A percentile compares a stretch with the other conserved stretches of the same genome.
Conservation (phyloP, 2,329 filamentous ascomycete species). For the Leptodontidium sp. region DNA sequence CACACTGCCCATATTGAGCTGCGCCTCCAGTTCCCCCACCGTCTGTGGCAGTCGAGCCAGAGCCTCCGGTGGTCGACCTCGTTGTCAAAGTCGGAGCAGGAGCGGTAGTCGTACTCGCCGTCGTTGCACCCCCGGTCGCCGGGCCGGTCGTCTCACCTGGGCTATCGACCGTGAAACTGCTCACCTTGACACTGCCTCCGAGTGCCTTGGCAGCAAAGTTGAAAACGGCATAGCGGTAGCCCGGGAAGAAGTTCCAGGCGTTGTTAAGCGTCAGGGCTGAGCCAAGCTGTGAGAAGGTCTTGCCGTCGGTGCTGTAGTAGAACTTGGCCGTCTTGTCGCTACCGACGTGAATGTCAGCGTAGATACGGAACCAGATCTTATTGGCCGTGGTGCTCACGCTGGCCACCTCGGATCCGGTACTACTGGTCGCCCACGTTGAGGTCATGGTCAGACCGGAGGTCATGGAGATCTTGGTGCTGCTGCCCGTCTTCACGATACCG, state of each 20-base stretch:
- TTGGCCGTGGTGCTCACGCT: conserved; percentile 33
- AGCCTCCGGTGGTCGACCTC: not conserved
- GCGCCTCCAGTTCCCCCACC: not conserved
- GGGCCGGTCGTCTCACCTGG: not conserved
- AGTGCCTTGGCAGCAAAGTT: conserved; percentile 56
- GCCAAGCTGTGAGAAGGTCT: conserved; percentile 46
- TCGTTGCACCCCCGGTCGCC: not conserved
- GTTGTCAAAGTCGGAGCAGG: not conserved
- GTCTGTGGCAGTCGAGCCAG: too few species aligned
- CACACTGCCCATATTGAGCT: not conserved
- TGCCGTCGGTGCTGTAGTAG: conserved; percentile 55
- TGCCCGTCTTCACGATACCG: conserved; percentile 53
- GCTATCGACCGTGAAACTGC: conserved; percentile 16
- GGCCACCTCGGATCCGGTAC: conserved; percentile 44
- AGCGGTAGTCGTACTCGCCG: not conserved
- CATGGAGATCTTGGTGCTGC: conserved; percentile 43
- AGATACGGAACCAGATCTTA: conserved; percentile 50
- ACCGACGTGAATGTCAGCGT: conserved; percentile 47
- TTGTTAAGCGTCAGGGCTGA: conserved; percentile 49
- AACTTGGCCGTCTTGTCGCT: conserved; percentile 47
- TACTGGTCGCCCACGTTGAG: conserved; percentile 47
- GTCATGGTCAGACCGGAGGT: conserved; percentile 47
- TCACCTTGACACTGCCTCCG: conserved; percentile 52
- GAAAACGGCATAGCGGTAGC: conserved; percentile 58
- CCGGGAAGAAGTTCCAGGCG: conserved; percentile 57